Evolutionary conservation across 2,329 filamentous ascomycete genomes (phyloP), one percentile per base, ranked within the genome.

Genomic region (Fusarium beomiforme): DNA sequence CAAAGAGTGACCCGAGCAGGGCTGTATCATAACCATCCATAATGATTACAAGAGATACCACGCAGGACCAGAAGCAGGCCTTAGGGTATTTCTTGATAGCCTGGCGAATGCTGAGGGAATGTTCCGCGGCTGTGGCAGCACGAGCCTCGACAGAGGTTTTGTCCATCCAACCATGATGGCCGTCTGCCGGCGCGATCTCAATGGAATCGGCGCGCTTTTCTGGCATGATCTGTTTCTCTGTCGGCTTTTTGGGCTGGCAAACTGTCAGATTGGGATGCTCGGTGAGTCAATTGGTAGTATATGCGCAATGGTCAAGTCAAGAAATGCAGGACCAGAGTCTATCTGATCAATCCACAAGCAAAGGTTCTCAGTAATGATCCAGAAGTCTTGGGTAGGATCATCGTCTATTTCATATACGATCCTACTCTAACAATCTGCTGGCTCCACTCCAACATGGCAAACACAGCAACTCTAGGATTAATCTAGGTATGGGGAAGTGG

Each of bases 21-120:
- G 59, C 74, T 4, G 75, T 77, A 17, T 77, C 76, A 55, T 78
- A 78, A 24, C 76, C 80, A 54, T 82, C 80, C 80, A 82, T 82
- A 65, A 83, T 77, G 44, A 82, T 77, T 16, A 76, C 74, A 24
- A 74, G 69, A 16, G 77, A 79, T 19, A 81, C 57, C 6, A 76
- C 54, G 6, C 79, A 51, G 16, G 75, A 77, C 78, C 78, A 80
- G 21, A 69, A 59, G 26, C 80, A 75, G 9, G 79, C 79, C 71
- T 49, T 49, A 8, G 46, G 46, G n/a, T 49, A 49, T 49, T 49
- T 49, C n/a, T 49, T n/a, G 46, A 49, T 49, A 16, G 46, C 46
- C 29, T 49, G 16, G 8, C 46, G 46, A 29, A 49, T 49, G 2
- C n/a, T 49, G 11, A 49, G 46, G 46, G 46, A 49, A 26, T 49